phyloP scores from a whole-genome alignment of 164 flowering plant species.

The Malania oleifera region DNA sequence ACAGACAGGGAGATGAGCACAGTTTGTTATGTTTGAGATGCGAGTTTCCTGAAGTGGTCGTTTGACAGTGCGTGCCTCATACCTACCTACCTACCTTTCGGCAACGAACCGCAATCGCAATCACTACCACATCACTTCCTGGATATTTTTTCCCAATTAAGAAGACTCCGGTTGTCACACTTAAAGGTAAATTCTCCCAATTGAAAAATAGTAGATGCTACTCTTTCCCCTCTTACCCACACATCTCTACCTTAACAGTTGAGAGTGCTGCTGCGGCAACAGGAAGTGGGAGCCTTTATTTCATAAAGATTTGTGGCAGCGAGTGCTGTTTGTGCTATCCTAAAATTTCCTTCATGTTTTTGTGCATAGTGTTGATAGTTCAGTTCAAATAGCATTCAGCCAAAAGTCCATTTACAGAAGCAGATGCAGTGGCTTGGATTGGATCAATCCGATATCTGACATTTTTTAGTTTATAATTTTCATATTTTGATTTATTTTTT shows the following conservation, averaged over 20 bases:
- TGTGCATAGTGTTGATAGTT: conserved; percentile 1
- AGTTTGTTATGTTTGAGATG: background rate
- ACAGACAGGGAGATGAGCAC: conserved; percentile 25
- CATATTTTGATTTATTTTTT: background rate
- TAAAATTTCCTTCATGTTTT: background rate
- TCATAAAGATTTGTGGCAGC: background rate
- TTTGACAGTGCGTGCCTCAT: background rate
- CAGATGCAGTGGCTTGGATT: background rate
- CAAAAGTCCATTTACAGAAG: background rate
- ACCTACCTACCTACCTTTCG: no score
- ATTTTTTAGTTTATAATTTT: background rate
- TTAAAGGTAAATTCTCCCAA: background rate
- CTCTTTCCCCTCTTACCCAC: background rate
- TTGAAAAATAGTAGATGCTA: background rate
- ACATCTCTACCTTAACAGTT: background rate
- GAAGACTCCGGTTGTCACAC: background rate
- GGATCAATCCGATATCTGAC: background rate
- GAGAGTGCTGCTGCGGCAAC: background rate
- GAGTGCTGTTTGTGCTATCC: background rate
- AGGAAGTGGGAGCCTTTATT: background rate
- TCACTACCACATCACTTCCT: no score
- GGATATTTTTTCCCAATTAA: background rate
- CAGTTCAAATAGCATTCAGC: background rate
- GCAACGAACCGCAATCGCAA: no score
- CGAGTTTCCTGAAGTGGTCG: background rate